Conservation (phyloP, 257 asterid genomes). For the Solanum neorickii region DNA sequence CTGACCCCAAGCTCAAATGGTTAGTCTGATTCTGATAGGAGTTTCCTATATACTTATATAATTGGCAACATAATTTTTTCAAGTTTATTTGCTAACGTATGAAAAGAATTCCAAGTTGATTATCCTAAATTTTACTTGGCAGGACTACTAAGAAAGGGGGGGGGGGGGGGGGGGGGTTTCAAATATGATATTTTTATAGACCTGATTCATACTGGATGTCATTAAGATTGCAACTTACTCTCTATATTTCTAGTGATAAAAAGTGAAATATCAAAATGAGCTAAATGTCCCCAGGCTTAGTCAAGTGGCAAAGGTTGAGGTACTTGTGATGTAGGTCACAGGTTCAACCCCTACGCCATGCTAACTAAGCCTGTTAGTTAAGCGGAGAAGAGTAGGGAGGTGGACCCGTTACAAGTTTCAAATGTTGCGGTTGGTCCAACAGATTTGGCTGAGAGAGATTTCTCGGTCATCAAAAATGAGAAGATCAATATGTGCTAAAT, state of each 20-base stretch:
- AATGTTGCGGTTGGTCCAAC: not conserved
- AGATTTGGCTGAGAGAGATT: not conserved
- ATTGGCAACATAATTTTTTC: not conserved
- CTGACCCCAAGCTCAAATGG: slow-evolving; percentile 95
- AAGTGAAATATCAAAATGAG: not conserved
- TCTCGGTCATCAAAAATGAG: not conserved
- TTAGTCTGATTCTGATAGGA: slow-evolving; percentile 22
- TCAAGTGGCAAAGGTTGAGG: not conserved
- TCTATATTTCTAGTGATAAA: not conserved
- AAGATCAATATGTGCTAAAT: not conserved
- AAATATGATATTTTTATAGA: not conserved
- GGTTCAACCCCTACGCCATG: not conserved
- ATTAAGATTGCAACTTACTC: not conserved
- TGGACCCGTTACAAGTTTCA: not conserved
- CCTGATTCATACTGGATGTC: not conserved
- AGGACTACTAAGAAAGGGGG: not conserved
- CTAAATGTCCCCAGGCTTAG: not conserved
- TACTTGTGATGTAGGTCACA: not conserved
- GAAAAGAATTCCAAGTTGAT: not conserved
- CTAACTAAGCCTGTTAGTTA: not conserved
- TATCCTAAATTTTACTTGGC: not conserved
- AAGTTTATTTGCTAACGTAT: not conserved
- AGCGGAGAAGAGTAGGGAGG: not conserved
- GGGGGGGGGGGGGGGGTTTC: not conserved
- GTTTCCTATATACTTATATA: not conserved